phyloP scores from a whole-genome alignment of 495 filamentous ascomycete species.

The Poronia punctata region DNA sequence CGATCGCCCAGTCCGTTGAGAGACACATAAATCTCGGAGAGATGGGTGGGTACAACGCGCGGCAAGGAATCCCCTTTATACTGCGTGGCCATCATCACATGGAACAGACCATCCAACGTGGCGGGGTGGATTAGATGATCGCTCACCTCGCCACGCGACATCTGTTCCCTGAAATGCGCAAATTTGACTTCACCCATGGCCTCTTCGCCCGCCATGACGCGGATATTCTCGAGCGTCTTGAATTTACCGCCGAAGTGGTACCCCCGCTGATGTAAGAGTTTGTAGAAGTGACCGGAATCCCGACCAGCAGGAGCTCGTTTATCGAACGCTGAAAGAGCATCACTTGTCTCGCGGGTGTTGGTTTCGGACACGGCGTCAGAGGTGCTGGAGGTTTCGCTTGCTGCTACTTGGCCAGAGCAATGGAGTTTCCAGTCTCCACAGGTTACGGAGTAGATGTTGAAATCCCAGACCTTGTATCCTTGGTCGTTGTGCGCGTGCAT shows the following conservation, averaged over 20 bases:
- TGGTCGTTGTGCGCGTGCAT: slow-evolving; percentile 1
- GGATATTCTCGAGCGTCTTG: neutral
- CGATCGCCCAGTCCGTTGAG: neutral
- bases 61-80: neutral
- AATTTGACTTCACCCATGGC: neutral
- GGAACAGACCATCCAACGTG: slow-evolving; percentile 15
- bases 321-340: neutral
- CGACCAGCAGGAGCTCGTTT: neutral
- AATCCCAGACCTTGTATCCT: neutral
- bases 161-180: neutral
- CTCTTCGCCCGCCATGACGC: neutral
- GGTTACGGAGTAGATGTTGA: neutral
- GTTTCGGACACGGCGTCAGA: neutral
- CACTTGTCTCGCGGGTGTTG: neutral
- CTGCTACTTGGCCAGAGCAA: slow-evolving; percentile 4
- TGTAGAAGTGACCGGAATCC: neutral
- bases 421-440: slow-evolving; percentile 1
- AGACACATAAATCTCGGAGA: neutral
- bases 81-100: slow-evolving; percentile 5
- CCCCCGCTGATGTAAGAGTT: neutral
- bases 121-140: slow-evolving; percentile 15
- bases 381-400: neutral
- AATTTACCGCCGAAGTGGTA: neutral
- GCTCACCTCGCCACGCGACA: neutral
- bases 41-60: slow-evolving; percentile 2